Evolutionary conservation across 805 yeast genomes (phyloP), one percentile per base, ranked within the genome.

Genomic region (Wickerhamomyces mucosus): DNA sequence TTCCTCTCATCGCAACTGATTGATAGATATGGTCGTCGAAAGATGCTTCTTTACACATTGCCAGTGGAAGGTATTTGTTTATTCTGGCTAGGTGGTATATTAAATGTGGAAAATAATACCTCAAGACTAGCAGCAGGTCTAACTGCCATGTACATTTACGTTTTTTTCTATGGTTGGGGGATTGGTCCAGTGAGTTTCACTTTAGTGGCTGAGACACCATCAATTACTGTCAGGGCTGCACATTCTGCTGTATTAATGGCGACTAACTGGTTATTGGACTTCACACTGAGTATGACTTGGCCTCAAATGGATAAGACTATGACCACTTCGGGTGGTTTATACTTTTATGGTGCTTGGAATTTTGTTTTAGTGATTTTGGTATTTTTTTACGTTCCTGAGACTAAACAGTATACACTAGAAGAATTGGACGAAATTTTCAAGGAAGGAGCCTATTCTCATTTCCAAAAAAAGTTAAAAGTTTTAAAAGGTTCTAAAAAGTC

Each of bases 361-460:
- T 36, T 65, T 23, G 53, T 64, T 22, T 65, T 71, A 0, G 65
- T 67, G 55, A 57, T 63, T 46, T 45, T 65, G 36, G 69, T 71
- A 15, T 63, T 65, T 38, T 51, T 56, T 27, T 57, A 57, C 53
- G 54, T 62, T 16, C 55, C 86, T 4, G 88, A 79, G 50, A 79
- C 88, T 3, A 73, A 72, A 56, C 74, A 73, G 21, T 67, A 75
- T 40, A 76, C 89, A 0, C 67, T 80, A 46, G 92, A 81, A 56
- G 85, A 80, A 53, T 64, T n/a, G n/a, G n/a, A n/a, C n/a, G n/a
- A 74, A 30, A 81, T 80, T 13, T 81, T 80, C 50, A 65, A 44
- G 22, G 34, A 27, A 11, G 51, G 53, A 18, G 38, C 49, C n/a
- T n/a, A n/a, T n/a, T n/a, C n/a, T n/a, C n/a, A n/a, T n/a, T n/a